Evolutionary conservation across 257 asterid species (phyloP).

Genomic region (Lithospermum erythrorhizon): DNA sequence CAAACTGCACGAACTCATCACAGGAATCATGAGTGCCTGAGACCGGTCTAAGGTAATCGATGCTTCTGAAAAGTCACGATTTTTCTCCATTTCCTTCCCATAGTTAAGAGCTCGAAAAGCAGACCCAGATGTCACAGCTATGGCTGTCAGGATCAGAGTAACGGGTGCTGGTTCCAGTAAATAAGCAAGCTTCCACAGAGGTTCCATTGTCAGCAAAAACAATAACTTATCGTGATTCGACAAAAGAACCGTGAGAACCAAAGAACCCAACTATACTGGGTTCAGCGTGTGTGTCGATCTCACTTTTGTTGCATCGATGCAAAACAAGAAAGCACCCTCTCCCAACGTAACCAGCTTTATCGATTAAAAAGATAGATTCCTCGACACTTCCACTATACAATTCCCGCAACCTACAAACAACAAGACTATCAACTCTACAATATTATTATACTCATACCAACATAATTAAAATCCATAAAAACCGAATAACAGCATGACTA

Average conservation of each 20-base stretch:
- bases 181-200: conserved; percentile 62
- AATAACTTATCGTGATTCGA: background rate
- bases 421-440: too few species aligned
- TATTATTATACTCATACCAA: too few species aligned
- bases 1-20: conserved; percentile 94
- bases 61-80: conserved; percentile 77
- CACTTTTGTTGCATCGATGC: background rate
- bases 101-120: conserved; percentile 78
- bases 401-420: too few species aligned
- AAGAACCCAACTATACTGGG: background rate
- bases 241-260: too few species aligned
- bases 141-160: conserved; percentile 67
- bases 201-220: conserved; percentile 40
- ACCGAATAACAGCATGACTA: too few species aligned
- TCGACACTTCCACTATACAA: too few species aligned
- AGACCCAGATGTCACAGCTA: conserved; percentile 68
- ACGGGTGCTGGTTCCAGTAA: conserved; percentile 76
- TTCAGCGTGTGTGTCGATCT: background rate
- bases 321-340: background rate
- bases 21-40: conserved; percentile 88
- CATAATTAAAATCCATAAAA: too few species aligned
- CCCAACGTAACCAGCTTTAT: too few species aligned
- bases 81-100: conserved; percentile 91
- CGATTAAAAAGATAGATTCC: too few species aligned
- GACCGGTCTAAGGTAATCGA: conserved; percentile 86